These are phyloP conservation scores for Termitomyces sp. DNA, from an alignment of 1,284 basidiomycete genomes.

Conservation along the genomic window DNA sequence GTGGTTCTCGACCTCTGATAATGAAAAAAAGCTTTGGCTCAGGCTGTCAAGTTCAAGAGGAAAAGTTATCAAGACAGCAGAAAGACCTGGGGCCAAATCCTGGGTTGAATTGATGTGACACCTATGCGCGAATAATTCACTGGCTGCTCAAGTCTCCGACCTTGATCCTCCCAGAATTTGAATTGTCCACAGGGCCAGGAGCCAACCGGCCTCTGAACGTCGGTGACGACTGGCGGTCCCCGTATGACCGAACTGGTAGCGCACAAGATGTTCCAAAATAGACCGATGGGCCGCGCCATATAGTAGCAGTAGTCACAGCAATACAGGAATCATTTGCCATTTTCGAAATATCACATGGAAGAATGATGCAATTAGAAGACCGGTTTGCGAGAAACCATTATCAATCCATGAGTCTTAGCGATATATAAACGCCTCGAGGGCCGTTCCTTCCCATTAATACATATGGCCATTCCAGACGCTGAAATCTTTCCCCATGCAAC, in stretches of 20 bases:
- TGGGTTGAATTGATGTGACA: background rate
- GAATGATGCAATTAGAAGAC: background rate
- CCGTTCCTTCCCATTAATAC: background rate
- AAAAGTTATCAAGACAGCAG: background rate
- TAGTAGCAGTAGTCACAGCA: background rate
- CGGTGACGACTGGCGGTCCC: too few species aligned
- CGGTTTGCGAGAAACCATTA: background rate
- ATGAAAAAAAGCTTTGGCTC: background rate
- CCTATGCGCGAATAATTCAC: too few species aligned
- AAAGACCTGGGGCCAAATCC: background rate
- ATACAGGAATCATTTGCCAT: background rate
- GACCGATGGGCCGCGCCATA: background rate
- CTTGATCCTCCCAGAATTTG: background rate
- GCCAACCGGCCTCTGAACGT: background rate
- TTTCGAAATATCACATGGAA: background rate
- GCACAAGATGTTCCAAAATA: background rate
- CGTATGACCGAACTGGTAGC: too few species aligned
- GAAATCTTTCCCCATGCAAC: slow-evolving; percentile 54
- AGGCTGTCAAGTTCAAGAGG: background rate
- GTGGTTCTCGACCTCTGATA: background rate
- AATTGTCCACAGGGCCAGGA: background rate
- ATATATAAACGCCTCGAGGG: background rate
- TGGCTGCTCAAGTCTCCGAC: background rate
- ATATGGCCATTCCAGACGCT: slow-evolving; percentile 41
- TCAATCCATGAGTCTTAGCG: background rate